These are phyloP conservation scores for Haematococcus sp. DNA, from an alignment of 139 green algal species.

Conservation along the genomic window DNA sequence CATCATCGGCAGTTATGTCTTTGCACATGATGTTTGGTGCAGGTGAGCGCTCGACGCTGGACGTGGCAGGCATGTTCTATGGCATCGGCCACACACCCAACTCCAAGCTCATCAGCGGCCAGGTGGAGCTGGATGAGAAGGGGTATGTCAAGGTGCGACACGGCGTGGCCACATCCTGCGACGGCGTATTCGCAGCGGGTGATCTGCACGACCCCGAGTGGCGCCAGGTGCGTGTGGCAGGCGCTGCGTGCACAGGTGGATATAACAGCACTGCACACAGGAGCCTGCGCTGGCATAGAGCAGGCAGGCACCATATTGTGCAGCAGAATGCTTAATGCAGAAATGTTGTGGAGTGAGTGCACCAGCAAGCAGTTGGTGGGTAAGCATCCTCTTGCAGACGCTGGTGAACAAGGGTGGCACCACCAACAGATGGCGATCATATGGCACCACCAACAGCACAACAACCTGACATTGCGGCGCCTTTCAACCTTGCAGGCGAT, in stretches of 20 bases:
- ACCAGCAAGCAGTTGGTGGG: too few relatives aligned
- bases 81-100: slow-evolving; percentile 97
- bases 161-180: slow-evolving; percentile 69
- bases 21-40: slow-evolving; percentile 3
- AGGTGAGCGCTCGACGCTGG: slow-evolving; percentile 63
- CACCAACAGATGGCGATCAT: too few relatives aligned
- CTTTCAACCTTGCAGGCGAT: slow-evolving; percentile 91
- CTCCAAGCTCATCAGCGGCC: slow-evolving; percentile 57
- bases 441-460: too few relatives aligned
- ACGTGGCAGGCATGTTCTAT: slow-evolving; percentile 93
- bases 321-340: neutral
- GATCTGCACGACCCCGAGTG: slow-evolving; percentile 93
- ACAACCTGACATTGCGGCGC: too few relatives aligned
- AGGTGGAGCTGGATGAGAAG: slow-evolving; percentile 82
- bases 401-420: slow-evolving; percentile 13
- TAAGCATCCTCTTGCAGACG: too few relatives aligned
- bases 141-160: slow-evolving; percentile 85
- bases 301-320: too few relatives aligned
- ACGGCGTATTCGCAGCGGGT: slow-evolving; percentile 89
- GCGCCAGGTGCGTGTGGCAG: slow-evolving; percentile 24
- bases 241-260: too few relatives aligned
- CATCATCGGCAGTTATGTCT: too few relatives aligned
- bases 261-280: too few relatives aligned
- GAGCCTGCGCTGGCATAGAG: too few relatives aligned
- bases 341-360: neutral